Conservation (phyloP, 371 early-diverging fungal species). For the Apophysomyces elegans region DNA sequence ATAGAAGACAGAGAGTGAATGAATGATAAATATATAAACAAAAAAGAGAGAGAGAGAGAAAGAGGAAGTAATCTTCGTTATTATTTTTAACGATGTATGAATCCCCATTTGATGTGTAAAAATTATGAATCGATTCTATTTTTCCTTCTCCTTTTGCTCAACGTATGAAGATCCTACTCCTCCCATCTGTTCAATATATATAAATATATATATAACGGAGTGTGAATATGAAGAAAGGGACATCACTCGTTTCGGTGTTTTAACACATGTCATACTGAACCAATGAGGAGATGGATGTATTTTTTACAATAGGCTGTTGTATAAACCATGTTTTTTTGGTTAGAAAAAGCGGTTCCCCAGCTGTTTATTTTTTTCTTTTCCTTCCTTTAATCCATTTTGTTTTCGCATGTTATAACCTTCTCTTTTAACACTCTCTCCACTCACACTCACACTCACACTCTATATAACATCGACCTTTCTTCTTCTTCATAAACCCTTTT, state of each 20-base stretch:
- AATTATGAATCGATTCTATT: not conserved
- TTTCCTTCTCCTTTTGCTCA: not conserved
- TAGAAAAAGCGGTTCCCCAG: not conserved
- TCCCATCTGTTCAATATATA: no score
- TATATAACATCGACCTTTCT: constrained; percentile 2
- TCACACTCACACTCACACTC: not conserved
- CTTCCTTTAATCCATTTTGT: constrained; percentile 3
- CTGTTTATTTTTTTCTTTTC: constrained; percentile 12
- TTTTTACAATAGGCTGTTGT: constrained; percentile 7
- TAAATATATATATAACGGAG: no score
- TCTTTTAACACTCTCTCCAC: no score
- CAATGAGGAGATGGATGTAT: not conserved
- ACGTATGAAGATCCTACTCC: no score
- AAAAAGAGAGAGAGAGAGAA: not conserved
- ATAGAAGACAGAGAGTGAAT: not conserved
- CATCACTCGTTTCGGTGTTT: constrained; percentile 2
- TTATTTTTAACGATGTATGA: not conserved
- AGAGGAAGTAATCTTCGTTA: not conserved
- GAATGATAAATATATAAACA: not conserved
- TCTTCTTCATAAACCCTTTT: not conserved
- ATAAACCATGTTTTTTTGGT: constrained; percentile 8
- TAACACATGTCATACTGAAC: constrained; percentile 11
- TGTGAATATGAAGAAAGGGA: not conserved
- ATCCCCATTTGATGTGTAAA: not conserved
- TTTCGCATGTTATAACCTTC: constrained; percentile 10